Evolutionary conservation across 2,329 filamentous ascomycete genomes (phyloP).

Genomic region (Calonectria henricotiae): DNA sequence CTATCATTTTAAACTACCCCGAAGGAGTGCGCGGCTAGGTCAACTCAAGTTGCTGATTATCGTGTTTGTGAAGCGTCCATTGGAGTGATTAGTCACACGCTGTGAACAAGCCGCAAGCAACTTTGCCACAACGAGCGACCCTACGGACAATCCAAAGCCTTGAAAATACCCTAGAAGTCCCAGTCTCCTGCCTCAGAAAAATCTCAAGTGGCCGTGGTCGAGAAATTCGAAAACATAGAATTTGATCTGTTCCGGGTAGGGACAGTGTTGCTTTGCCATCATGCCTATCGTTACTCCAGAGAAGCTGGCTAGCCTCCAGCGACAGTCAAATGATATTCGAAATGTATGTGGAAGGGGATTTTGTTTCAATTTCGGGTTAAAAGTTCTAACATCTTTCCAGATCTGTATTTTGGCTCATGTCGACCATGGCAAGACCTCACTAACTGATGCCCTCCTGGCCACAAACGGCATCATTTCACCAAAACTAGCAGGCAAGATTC

Average conservation of each 20-base stretch:
- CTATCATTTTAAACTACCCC: conserved; percentile 43
- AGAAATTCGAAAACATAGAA: not conserved
- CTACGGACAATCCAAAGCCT: conserved; percentile 25
- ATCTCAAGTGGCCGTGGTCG: not conserved
- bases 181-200: not conserved
- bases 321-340: conserved; percentile 88
- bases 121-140: conserved; percentile 36
- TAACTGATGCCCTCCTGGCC: conserved; percentile 95
- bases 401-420: conserved; percentile 98
- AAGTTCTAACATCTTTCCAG: conserved; percentile 60
- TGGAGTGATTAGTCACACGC: conserved; percentile 50
- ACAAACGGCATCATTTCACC: conserved; percentile 99
- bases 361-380: not conserved
- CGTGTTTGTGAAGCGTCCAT: conserved; percentile 33
- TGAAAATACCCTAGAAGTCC: conserved; percentile 29
- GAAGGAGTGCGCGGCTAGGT: conserved; percentile 34
- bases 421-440: conserved; percentile 98
- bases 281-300: conserved; percentile 96
- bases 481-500: conserved; percentile 97
- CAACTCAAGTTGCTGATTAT: conserved; percentile 43
- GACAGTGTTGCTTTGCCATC: conserved; percentile 53
- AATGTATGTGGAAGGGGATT: conserved; percentile 76
- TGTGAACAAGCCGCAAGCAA: conserved; percentile 41
- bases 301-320: conserved; percentile 91
- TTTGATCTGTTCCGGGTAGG: conserved; percentile 28